Conservation (phyloP, 1,139 yeast genomes). For the Taphrina sp. region DNA sequence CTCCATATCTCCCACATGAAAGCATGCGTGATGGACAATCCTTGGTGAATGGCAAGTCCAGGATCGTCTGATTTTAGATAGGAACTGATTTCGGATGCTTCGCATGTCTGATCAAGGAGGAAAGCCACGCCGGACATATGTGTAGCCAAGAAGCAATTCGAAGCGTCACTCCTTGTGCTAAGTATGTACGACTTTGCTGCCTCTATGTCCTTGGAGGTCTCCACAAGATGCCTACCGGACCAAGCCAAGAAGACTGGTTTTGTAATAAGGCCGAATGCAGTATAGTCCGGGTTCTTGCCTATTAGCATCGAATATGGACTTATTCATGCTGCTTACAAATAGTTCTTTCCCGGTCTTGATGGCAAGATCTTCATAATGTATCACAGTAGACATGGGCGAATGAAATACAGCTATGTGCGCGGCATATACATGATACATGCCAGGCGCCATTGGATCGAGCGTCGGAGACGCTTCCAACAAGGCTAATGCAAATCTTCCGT, state of each 20-base stretch:
- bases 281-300: constrained; percentile 7
- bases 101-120: not conserved
- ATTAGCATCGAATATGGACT: too few relatives aligned
- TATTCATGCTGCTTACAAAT: too few relatives aligned
- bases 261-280: constrained; percentile 8
- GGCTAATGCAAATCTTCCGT: constrained; percentile 1
- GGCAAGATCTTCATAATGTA: constrained; percentile 6
- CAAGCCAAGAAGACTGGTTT: constrained; percentile 19
- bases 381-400: constrained; percentile 5
- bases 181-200: not conserved
- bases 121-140: constrained; percentile 1
- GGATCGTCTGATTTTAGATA: not conserved
- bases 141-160: constrained; percentile 1
- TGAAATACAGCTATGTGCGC: constrained; percentile 22
- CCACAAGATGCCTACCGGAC: constrained; percentile 1
- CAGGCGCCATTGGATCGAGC: constrained; percentile 26
- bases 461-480: constrained; percentile 1
- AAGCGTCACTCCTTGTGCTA: constrained; percentile 6
- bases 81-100: not conserved
- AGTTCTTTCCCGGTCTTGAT: constrained; percentile 5
- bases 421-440: constrained; percentile 15
- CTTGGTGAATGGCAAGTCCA: not conserved
- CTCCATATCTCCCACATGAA: constrained; percentile 15
- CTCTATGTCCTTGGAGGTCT: not conserved
- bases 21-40: constrained; percentile 2